Evolutionary conservation across 169 alveolate species (phyloP).

Genomic region (Cryptosporidium canis): DNA sequence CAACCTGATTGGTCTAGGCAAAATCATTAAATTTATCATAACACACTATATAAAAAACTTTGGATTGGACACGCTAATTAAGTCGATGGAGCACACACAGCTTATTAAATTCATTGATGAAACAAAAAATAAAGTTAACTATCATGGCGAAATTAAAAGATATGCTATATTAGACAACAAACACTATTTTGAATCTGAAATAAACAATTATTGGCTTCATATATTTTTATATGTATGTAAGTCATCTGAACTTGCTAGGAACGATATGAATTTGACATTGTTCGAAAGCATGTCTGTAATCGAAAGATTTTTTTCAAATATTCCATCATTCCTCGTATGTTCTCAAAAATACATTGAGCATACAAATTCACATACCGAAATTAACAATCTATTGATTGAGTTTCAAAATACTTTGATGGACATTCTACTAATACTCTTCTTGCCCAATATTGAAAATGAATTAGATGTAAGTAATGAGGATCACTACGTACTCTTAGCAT

Average conservation of each 20-base stretch:
- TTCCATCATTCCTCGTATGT: conserved; percentile 25
- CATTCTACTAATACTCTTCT: conserved; percentile 1
- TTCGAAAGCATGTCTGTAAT: background rate
- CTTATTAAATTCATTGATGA: background rate
- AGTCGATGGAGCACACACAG: conserved; percentile 25
- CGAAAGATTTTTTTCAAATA: conserved; percentile 14
- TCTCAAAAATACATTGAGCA: conserved; percentile 3
- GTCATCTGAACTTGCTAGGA: background rate
- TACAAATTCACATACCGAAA: background rate
- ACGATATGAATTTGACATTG: background rate
- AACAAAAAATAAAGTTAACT: background rate
- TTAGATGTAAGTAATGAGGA: background rate
- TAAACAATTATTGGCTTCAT: background rate
- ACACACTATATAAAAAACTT: conserved; percentile 19
- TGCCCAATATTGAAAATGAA: background rate
- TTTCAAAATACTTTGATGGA: conserved; percentile 19
- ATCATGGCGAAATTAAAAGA: background rate
- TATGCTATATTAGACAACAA: background rate
- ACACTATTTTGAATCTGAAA: background rate
- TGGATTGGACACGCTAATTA: conserved; percentile 11
- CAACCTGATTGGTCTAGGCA: conserved; percentile 5
- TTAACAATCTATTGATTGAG: background rate
- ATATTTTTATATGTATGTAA: background rate
- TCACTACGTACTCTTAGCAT: background rate
- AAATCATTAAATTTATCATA: conserved; percentile 1